These are phyloP conservation scores for Corylus avellana DNA, from an alignment of 306 rosid species.

Conservation along the genomic window DNA sequence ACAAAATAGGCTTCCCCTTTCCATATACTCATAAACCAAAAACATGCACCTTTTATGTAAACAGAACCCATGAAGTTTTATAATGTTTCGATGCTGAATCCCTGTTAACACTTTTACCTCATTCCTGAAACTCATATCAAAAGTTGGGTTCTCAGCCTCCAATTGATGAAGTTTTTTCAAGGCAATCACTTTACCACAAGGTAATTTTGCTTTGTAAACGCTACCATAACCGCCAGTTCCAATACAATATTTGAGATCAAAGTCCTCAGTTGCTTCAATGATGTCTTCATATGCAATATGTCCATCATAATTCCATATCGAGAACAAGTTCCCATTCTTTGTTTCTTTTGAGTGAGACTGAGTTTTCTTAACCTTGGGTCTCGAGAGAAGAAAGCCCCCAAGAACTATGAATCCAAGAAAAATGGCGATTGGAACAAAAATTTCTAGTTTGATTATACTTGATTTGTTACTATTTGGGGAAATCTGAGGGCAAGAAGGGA, in stretches of 20 bases:
- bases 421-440: not conserved
- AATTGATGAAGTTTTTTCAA: slow-evolving; percentile 21
- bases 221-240: slow-evolving; percentile 8
- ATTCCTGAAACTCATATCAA: slow-evolving; percentile 6
- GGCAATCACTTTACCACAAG: slow-evolving; percentile 12
- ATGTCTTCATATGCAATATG: not conserved
- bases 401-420: not conserved
- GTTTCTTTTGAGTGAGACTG: not conserved
- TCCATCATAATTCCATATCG: not conserved
- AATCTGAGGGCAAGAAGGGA: not conserved
- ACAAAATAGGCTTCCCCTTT: slow-evolving; percentile 20
- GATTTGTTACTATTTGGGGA: not conserved
- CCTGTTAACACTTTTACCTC: slow-evolving; percentile 18
- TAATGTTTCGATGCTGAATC: slow-evolving; percentile 8
- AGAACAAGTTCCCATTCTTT: not conserved
- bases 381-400: not conserved
- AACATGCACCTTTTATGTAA: not conserved
- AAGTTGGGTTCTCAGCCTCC: not conserved
- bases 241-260: not conserved
- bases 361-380: not conserved
- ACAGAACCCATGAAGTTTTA: slow-evolving; percentile 24
- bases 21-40: slow-evolving; percentile 24
- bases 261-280: not conserved
- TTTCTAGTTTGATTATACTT: not conserved
- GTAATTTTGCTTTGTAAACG: slow-evolving; percentile 19